Conservation (phyloP, 2,329 filamentous ascomycete species). For the Aureobasidium melanogenum region DNA sequence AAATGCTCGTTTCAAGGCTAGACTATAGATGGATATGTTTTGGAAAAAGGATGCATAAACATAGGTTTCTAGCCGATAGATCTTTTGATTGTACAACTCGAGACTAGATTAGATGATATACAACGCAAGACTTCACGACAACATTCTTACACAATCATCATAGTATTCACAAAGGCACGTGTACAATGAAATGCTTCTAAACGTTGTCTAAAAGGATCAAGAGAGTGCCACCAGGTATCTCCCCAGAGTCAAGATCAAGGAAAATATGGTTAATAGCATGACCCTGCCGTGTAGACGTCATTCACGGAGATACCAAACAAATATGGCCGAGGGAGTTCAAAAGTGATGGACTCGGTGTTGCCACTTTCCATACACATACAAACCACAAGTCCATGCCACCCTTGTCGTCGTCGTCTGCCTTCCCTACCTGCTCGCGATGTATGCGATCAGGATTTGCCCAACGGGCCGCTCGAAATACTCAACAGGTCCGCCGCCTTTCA, state of each 20-base stretch:
- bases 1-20: slow-evolving; percentile 30
- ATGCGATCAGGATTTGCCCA: slow-evolving; percentile 25
- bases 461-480: slow-evolving; percentile 1
- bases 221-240: not conserved
- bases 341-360: not conserved
- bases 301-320: not conserved
- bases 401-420: slow-evolving; percentile 15
- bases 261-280: not conserved
- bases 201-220: too few relatives aligned
- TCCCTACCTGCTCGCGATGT: slow-evolving; percentile 31
- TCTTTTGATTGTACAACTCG: not conserved
- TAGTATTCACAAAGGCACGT: not conserved
- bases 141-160: not conserved
- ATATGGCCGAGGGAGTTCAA: not conserved
- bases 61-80: not conserved
- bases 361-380: slow-evolving; percentile 8
- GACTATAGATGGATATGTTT: slow-evolving; percentile 24
- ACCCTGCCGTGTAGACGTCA: not conserved
- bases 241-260: not conserved
- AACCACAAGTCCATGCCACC: slow-evolving; percentile 15
- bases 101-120: not conserved
- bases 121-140: not conserved
- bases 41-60: not conserved
- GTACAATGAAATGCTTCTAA: not conserved
- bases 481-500: slow-evolving; percentile 4